phyloP scores from a whole-genome alignment of 805 yeast genomes.

The Lipomyces lipofer region DNA sequence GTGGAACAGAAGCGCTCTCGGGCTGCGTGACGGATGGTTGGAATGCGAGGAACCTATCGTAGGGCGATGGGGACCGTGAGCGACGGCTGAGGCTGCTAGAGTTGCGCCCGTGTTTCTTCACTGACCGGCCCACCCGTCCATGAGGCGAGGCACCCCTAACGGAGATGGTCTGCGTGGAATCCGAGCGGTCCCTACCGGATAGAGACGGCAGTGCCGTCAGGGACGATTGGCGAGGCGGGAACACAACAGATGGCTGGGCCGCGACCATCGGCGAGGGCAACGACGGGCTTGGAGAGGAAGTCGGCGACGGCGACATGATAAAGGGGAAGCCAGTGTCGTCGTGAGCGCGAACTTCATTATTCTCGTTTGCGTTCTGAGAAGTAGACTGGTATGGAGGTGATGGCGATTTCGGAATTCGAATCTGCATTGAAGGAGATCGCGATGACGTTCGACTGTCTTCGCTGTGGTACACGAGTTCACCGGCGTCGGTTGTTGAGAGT shows the following conservation, averaged over 20 bases:
- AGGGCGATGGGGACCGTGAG: conserved; percentile 28
- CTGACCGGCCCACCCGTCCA: neutral
- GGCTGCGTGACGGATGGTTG: conserved; percentile 12
- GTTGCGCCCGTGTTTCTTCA: neutral
- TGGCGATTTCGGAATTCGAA: too few relatives aligned
- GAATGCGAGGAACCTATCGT: conserved; percentile 25
- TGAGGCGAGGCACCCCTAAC: neutral
- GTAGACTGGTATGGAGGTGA: neutral
- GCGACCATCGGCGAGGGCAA: neutral
- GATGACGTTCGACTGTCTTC: conserved; percentile 3
- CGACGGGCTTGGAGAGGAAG: neutral
- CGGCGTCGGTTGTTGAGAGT: neutral
- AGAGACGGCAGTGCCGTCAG: neutral
- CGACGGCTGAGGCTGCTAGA: neutral
- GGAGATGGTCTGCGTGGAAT: neutral
- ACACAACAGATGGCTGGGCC: neutral
- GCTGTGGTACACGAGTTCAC: conserved; percentile 10
- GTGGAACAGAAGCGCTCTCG: conserved; percentile 2
- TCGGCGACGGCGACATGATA: neutral
- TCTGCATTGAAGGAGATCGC: neutral
- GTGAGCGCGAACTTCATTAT: neutral
- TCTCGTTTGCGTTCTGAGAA: neutral
- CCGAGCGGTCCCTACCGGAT: neutral
- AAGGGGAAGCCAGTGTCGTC: neutral
- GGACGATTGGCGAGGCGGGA: neutral